These are phyloP conservation scores for Lipomyces mesembrius DNA, from an alignment of 805 yeast species.

Conservation along the genomic window DNA sequence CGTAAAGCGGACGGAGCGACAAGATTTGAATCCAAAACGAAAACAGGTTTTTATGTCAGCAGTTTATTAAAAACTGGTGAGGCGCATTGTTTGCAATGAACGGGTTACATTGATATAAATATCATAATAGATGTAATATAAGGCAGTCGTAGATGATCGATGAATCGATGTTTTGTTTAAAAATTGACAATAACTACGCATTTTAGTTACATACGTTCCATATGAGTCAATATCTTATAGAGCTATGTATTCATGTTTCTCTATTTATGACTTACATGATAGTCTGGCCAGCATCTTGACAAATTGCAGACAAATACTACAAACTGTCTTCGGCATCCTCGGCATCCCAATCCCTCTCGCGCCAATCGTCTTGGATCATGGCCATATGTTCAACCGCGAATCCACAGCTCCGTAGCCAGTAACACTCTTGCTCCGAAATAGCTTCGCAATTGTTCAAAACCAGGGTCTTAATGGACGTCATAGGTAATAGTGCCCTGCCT, in stretches of 20 bases:
- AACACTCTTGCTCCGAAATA: constrained; percentile 1
- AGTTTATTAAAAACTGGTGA: neutral
- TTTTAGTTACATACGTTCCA: neutral
- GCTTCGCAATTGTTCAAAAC: neutral
- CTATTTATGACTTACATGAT: neutral
- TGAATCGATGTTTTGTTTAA: neutral
- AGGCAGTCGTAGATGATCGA: neutral
- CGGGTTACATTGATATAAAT: neutral
- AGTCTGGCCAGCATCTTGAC: neutral
- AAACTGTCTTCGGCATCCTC: neutral
- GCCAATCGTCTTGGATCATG: neutral
- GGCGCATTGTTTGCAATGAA: constrained; percentile 1
- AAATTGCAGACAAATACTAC: neutral
- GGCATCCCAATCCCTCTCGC: neutral
- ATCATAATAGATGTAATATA: constrained; percentile 2
- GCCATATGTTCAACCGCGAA: constrained; percentile 3
- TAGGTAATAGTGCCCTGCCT: neutral
- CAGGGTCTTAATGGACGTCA: neutral
- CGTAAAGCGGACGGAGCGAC: neutral
- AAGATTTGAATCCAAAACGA: neutral
- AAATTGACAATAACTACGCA: neutral
- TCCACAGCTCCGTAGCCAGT: neutral
- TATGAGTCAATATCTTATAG: neutral
- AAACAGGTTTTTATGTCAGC: constrained; percentile 1
- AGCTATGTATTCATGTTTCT: neutral